Evolutionary conservation across 176 grass and related monocot species (phyloP), one percentile per base, ranked within the genome.

Genomic region (Lolium perenne): DNA sequence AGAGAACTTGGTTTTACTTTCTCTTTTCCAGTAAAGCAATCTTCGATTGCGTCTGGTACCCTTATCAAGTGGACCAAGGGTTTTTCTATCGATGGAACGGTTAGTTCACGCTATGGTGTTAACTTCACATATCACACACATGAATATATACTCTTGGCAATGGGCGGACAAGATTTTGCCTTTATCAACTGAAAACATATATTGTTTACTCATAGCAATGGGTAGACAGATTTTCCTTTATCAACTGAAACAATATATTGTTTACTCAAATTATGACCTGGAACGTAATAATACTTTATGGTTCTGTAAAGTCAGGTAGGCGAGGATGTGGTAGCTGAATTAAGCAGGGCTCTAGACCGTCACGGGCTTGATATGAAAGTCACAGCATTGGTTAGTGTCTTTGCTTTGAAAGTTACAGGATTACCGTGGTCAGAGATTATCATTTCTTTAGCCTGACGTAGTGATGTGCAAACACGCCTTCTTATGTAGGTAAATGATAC

Each of bases 51-150:
- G 47, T 94, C 92, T 32, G 95, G 95, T 66, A 92, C 90, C 71
- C 95, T 97, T 69, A 94, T 97, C 73, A 97, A 92, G 70, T 97
- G 95, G 95, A 94, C 92, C 38, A 97, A 97, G 78, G 90, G 95
- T 77, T 94, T 97, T 63, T 71, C 84, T 80, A 97, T 97, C 35
- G 86, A 92, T 71, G 90, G 86, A 76, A 89, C 80, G 86, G 88
- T 94, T 81, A 86, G 71, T 86, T 84, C 71, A 38, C 51, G 17
- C 47, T 76, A 76, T 76, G 73, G 14, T 50, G 40, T 13, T 10
- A 49, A 38, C 45, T 84, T 15, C 26, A 29, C 26, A 29, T 20
- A 43, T 45, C 64, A 50, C 16, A 82, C 5, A 63, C 10, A 81
- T 41, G 17, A 21, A 35, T 25, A 69, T 38, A 22, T 54, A 68